Percentiles rank a stretch among this genome's conserved stretches.
phyloP scores from a whole-genome alignment of 1,284 basidiomycete species.

The Leccinum huronense region DNA sequence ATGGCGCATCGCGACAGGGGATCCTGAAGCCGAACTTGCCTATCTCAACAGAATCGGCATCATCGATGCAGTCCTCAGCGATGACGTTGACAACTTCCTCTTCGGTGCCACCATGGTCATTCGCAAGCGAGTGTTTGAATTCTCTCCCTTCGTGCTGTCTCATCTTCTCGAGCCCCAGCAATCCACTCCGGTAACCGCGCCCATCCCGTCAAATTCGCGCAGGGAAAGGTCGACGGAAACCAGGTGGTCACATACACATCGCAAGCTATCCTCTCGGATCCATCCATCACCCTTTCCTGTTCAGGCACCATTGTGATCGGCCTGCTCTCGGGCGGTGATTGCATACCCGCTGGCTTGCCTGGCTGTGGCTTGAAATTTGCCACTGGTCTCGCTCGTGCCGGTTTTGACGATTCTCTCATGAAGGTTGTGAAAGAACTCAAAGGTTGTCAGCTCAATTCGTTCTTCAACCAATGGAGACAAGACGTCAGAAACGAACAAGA shows the following conservation, averaged over 20 bases:
- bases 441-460: conserved; percentile 44
- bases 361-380: conserved; percentile 65
- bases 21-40: conserved; percentile 96
- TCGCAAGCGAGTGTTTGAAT: conserved; percentile 55
- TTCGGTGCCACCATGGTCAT: conserved; percentile 86
- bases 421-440: conserved; percentile 55
- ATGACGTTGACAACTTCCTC: conserved; percentile 91
- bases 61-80: conserved; percentile 89
- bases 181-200: conserved; percentile 68
- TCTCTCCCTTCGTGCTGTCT: conserved; percentile 7
- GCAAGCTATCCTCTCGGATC: conserved; percentile 49
- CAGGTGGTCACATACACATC: conserved; percentile 68
- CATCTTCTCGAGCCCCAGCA: conserved; percentile 55
- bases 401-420: conserved; percentile 69
- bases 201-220: conserved; percentile 58
- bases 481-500: conserved; percentile 65
- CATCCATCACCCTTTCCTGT: conserved; percentile 60
- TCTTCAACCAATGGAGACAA: conserved; percentile 63
- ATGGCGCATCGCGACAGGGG: conserved; percentile 86
- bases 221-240: conserved; percentile 71
- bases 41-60: conserved; percentile 77
- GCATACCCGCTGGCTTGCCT: conserved; percentile 66
- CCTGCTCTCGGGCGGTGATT: conserved; percentile 88
- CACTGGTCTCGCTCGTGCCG: conserved; percentile 66
- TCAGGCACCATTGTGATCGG: conserved; percentile 85